Conservation (phyloP, 2,329 filamentous ascomycete species). For the Oidium heveae region DNA sequence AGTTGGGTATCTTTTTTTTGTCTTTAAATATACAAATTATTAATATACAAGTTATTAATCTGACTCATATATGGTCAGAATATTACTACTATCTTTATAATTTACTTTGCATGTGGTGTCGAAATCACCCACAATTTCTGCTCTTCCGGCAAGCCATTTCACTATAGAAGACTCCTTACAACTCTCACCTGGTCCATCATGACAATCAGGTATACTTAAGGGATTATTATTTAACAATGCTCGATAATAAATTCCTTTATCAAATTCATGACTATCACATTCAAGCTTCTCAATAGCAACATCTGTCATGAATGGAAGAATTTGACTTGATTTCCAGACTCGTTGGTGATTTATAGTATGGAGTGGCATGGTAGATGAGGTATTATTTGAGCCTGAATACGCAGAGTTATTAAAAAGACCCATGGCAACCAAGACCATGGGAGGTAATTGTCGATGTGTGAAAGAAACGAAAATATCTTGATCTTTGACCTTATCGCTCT, state of each 20-base stretch:
- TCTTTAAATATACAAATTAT: too few relatives aligned
- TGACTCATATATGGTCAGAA: constrained; percentile 8
- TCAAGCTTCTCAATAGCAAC: constrained; percentile 26
- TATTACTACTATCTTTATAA: constrained; percentile 8
- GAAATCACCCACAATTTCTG: constrained; percentile 18
- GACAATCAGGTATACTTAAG: constrained; percentile 22
- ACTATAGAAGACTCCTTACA: constrained; percentile 8
- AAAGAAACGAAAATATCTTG: constrained; percentile 29
- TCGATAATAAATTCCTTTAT: constrained; percentile 20
- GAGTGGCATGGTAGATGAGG: constrained; percentile 25
- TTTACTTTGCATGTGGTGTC: constrained; percentile 16
- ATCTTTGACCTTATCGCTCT: constrained; percentile 11
- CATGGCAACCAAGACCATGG: constrained; percentile 25
- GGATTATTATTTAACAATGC: constrained; percentile 25
- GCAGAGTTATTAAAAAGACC: constrained; percentile 29
- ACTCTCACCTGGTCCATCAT: constrained; percentile 24
- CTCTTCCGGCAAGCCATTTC: constrained; percentile 6
- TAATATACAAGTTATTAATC: neutral
- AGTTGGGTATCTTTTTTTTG: too few relatives aligned
- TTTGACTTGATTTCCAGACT: constrained; percentile 23
- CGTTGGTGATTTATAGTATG: constrained; percentile 22
- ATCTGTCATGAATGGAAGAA: constrained; percentile 27
- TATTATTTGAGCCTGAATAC: constrained; percentile 19
- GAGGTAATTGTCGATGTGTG: constrained; percentile 27
- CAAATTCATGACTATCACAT: constrained; percentile 23